Evolutionary conservation across 495 filamentous ascomycete species (phyloP).

Genomic region (Aspergillus wentii): DNA sequence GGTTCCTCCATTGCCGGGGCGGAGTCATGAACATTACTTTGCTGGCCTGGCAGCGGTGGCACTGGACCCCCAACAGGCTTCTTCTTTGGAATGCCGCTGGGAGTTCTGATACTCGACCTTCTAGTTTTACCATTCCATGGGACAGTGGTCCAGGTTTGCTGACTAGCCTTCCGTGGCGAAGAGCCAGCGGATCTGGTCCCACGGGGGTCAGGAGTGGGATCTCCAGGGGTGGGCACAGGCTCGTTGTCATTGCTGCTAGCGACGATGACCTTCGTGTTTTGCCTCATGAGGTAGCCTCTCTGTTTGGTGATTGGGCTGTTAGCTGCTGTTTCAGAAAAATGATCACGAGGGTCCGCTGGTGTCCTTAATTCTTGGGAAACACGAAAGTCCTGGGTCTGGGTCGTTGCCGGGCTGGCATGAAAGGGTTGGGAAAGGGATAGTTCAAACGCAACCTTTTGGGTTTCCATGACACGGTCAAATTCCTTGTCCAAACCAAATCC

Average conservation of each 20-base stretch:
- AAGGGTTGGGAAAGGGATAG: conserved; percentile 41
- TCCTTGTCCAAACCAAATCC: conserved; percentile 84
- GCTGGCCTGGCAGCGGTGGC: conserved; percentile 84
- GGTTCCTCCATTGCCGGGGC: conserved; percentile 59
- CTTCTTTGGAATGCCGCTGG: conserved; percentile 58
- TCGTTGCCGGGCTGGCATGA: conserved; percentile 5
- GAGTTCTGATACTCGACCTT: conserved; percentile 59
- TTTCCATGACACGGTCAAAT: conserved; percentile 92
- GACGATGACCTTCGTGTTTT: conserved; percentile 95
- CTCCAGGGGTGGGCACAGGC: conserved; percentile 31
- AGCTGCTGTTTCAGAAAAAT: conserved; percentile 35
- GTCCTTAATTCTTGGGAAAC: neutral
- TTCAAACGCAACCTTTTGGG: conserved; percentile 86
- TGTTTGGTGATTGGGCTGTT: conserved; percentile 56
- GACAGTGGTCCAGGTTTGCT: conserved; percentile 91
- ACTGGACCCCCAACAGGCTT: conserved; percentile 57
- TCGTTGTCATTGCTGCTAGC: conserved; percentile 63
- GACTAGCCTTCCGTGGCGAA: conserved; percentile 67
- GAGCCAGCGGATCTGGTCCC: conserved; percentile 61
- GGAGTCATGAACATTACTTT: conserved; percentile 65
- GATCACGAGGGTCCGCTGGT: neutral
- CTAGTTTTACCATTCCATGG: conserved; percentile 85
- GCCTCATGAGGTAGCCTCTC: conserved; percentile 97
- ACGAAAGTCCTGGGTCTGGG: conserved; percentile 9
- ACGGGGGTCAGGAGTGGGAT: conserved; percentile 48